Conservation (phyloP, 257 asterid genomes). For the Ophiorrhiza pumila region DNA sequence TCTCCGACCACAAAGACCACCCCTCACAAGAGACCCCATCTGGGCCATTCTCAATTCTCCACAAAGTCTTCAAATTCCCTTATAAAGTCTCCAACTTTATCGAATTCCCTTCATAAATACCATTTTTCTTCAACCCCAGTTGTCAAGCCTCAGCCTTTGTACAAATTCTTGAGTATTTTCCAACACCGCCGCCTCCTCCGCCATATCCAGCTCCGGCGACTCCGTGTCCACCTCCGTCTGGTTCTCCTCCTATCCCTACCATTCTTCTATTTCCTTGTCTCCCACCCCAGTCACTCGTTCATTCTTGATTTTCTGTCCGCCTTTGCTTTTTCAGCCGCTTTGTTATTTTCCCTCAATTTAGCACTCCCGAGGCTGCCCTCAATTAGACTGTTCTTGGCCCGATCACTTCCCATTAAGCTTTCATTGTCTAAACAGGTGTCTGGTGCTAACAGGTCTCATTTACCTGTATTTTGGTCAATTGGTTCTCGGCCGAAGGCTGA, state of each 20-base stretch:
- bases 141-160: constrained; percentile 34
- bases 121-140: constrained; percentile 38
- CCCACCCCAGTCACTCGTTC: constrained; percentile 84
- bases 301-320: constrained; percentile 85
- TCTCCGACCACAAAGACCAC: constrained; percentile 46
- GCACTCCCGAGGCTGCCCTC: constrained; percentile 88
- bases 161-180: constrained; percentile 52
- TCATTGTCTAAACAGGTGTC: constrained; percentile 36
- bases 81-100: constrained; percentile 54
- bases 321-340: constrained; percentile 80
- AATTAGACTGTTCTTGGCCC: constrained; percentile 57
- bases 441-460: constrained; percentile 31
- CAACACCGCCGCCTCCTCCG: constrained; percentile 64
- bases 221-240: constrained; percentile 70
- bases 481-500: constrained; percentile 63
- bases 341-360: constrained; percentile 71
- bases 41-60: constrained; percentile 47
- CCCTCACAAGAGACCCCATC: constrained; percentile 69
- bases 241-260: constrained; percentile 70
- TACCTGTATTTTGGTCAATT: constrained; percentile 93
- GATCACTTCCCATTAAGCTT: constrained; percentile 68
- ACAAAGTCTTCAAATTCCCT: constrained; percentile 31
- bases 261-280: constrained; percentile 72
- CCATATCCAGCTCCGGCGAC: constrained; percentile 41
- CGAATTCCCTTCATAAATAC: constrained; percentile 55